These are phyloP conservation scores for Aspergillus ibericus DNA, from an alignment of 2,329 filamentous ascomycete genomes.

Conservation along the genomic window DNA sequence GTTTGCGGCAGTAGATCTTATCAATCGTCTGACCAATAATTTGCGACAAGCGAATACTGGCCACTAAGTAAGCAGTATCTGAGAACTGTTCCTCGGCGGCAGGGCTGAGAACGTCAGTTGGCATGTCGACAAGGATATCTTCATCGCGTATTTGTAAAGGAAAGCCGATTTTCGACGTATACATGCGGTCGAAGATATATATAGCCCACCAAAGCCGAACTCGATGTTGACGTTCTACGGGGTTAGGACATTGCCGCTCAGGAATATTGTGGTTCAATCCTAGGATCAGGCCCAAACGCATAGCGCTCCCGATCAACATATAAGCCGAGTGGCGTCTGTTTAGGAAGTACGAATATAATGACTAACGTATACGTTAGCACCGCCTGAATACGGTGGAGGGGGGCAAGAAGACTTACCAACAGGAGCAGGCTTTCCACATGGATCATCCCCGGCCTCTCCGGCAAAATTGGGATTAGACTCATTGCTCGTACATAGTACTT, in stretches of 20 bases:
- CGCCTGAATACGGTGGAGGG: background rate
- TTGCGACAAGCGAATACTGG: constrained; percentile 30
- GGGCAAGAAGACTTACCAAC: constrained; percentile 24
- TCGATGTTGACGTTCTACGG: constrained; percentile 35
- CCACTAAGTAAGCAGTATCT: constrained; percentile 30
- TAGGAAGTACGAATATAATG: constrained; percentile 28
- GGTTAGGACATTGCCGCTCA: constrained; percentile 23
- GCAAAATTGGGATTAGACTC: constrained; percentile 37
- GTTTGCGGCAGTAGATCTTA: constrained; percentile 28
- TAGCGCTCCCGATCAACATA: constrained; percentile 34
- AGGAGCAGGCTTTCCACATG: constrained; percentile 43
- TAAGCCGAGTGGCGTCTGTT: constrained; percentile 30
- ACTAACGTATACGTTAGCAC: constrained; percentile 11
- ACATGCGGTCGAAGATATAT: constrained; percentile 42
- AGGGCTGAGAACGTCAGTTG: constrained; percentile 20
- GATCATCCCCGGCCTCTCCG: constrained; percentile 42
- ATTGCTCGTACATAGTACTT: constrained; percentile 41
- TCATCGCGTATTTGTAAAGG: constrained; percentile 48
- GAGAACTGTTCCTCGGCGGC: constrained; percentile 30
- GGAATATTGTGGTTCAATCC: constrained; percentile 42
- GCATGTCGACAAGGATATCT: constrained; percentile 40
- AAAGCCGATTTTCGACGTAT: constrained; percentile 47
- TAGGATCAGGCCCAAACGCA: constrained; percentile 41
- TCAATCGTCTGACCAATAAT: constrained; percentile 29
- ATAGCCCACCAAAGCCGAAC: constrained; percentile 35